These are phyloP conservation scores for Starmerella sp. DNA, from an alignment of 805 yeast species.

Conservation along the genomic window DNA sequence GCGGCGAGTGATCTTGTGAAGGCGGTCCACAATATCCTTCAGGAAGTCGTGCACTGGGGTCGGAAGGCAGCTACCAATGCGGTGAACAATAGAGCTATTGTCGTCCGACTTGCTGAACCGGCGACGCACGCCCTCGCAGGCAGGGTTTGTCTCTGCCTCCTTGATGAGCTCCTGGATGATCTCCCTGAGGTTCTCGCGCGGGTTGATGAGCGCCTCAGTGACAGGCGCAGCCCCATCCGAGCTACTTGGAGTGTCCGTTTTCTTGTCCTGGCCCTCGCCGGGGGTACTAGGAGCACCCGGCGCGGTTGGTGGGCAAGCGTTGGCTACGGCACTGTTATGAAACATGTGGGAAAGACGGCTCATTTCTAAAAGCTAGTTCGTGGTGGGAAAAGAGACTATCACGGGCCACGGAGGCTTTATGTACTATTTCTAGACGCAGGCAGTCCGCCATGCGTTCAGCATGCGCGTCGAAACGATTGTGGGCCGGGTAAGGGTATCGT, in stretches of 20 bases:
- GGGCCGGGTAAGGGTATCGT: background rate
- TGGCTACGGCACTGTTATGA: background rate
- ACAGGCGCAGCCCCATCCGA: background rate
- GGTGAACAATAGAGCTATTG: background rate
- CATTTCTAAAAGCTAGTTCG: background rate
- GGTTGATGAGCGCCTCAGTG: background rate
- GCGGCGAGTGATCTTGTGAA: background rate
- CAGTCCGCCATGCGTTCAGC: background rate
- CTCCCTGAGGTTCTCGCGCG: slow-evolving; percentile 10
- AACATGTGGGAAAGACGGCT: slow-evolving; percentile 11
- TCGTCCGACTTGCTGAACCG: background rate
- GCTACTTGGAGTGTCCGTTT: background rate
- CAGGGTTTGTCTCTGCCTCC: slow-evolving; percentile 7
- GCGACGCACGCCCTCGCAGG: background rate
- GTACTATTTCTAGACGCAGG: background rate
- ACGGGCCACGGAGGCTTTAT: background rate
- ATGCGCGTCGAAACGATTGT: background rate
- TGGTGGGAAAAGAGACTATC: background rate
- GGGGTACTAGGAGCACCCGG: background rate
- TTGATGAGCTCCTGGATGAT: slow-evolving; percentile 3
- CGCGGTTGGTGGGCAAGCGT: background rate
- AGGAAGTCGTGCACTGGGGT: background rate
- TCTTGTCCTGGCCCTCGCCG: background rate
- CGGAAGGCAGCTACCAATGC: background rate
- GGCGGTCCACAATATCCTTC: background rate